Conservation (phyloP, 257 asterid species). For the Solanum appendiculatum region DNA sequence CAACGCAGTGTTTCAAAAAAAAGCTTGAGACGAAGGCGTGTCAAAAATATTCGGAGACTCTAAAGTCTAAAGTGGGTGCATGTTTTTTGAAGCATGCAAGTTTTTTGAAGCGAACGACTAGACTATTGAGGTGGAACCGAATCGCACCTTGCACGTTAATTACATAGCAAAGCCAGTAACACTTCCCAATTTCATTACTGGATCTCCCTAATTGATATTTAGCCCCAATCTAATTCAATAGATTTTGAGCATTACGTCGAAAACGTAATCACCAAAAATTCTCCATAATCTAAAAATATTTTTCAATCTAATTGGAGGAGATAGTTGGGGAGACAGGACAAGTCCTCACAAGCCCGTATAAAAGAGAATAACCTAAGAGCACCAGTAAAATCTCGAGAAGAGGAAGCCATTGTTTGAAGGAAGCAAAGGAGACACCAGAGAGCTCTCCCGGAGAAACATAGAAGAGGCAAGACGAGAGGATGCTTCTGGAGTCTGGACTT, state of each 20-base stretch:
- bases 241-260: background rate
- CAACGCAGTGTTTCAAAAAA: background rate
- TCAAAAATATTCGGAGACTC: background rate
- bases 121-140: background rate
- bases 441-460: background rate
- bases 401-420: background rate
- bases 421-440: background rate
- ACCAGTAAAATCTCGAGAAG: background rate
- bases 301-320: background rate
- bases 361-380: background rate
- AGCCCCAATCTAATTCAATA: background rate
- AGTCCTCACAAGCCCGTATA: background rate
- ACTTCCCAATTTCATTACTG: background rate
- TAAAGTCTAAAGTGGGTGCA: background rate
- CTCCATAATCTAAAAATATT: background rate
- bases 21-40: background rate
- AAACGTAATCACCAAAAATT: background rate
- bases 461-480: background rate
- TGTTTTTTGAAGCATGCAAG: background rate
- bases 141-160: background rate
- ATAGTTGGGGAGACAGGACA: background rate
- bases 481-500: background rate
- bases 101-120: background rate
- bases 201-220: background rate
- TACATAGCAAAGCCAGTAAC: background rate